Evolutionary conservation across 2,329 filamentous ascomycete genomes (phyloP), one percentile per base, ranked within the genome.

Genomic region (Blastomyces parvus): DNA sequence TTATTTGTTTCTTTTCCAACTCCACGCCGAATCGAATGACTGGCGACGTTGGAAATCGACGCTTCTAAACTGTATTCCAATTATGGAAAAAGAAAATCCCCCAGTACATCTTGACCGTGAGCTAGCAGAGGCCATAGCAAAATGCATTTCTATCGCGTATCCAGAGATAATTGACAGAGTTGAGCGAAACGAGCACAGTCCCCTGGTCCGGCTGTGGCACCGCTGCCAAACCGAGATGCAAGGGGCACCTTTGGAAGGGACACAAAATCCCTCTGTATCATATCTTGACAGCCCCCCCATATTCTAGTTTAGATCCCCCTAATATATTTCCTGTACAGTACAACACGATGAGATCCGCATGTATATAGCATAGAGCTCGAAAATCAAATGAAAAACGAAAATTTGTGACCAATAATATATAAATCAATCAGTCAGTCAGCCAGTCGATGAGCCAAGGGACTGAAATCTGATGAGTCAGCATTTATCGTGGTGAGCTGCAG

Each of bases 31-130:
- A 4, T 79, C 80, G 0, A 68, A 0, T 75, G 82, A 66, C 73
- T 78, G 63, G 63, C 68, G 63, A 58, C 72, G 76, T 65, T 85
- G 78, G 71, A 78, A 73, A 61, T 77, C 78, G 64, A 80, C 77
- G 27, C 74, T 84, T 65, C 80, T 57, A 79, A 80, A 76, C 65
- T 83, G 82, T 70, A 78, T 84, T n/a, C 78, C 80, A 1, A 84
- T 87, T 69, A 86, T 89, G 83, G 66, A 77, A 22, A 72, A 74
- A 57, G 86, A 89, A 70, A 65, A 78, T 0, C 81, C 82, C 1
- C 74, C 77, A 0, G 78, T 89, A 19, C 61, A 66, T 30, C 74
- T 82, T 0, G 66, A 76, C 9, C 79, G 77, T 1, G 64, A 71
- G 0, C 67, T 89, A 5, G 79, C 79, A 58, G 64, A 74, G 0